Evolutionary conservation across 179 eudicot genomes (phyloP), one percentile per base, ranked within the genome.

Genomic region (Pouteria campechiana): DNA sequence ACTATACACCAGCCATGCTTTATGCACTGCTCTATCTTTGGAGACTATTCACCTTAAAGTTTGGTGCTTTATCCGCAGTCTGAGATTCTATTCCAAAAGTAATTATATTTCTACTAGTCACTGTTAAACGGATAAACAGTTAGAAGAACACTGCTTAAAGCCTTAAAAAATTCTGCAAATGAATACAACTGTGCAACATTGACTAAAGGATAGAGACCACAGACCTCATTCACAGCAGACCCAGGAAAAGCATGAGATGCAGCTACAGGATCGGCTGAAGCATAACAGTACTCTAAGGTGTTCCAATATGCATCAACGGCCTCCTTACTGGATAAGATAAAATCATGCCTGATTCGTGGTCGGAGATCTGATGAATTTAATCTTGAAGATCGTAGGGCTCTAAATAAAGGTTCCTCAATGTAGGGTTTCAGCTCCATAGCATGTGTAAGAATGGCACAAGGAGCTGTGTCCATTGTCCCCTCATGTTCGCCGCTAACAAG

Each of bases 171-270:
- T n/a, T n/a, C n/a, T n/a, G n/a, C n/a, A n/a, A n/a, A n/a, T n/a
- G n/a, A n/a, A n/a, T n/a, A n/a, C n/a, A n/a, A n/a, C n/a, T n/a
- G n/a, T n/a, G n/a, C n/a, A n/a, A n/a, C n/a, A n/a, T n/a, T n/a
- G n/a, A n/a, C n/a, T n/a, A n/a, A n/a, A n/a, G n/a, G n/a, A n/a
- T n/a, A n/a, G n/a, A n/a, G n/a, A n/a, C n/a, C 52, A 10, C 36
- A 27, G 49, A 90, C 99, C 96, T 87, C 94, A 64, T 52, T 67
- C 54, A 76, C 94, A 27, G 68, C 65, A 58, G 81, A 82, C 37
- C 96, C 99, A 36, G 99, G 96, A 63, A 87, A 87, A 44, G 94
- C 94, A 63, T 75, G 92, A 29, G 64, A 55, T 64, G 99, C 99
- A 54, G 88, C 88, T 56, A 69, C 61, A 33, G 88, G 60, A 57